Conservation (phyloP, 1,139 yeast genomes). For the Suhomyces bolitotheri region DNA sequence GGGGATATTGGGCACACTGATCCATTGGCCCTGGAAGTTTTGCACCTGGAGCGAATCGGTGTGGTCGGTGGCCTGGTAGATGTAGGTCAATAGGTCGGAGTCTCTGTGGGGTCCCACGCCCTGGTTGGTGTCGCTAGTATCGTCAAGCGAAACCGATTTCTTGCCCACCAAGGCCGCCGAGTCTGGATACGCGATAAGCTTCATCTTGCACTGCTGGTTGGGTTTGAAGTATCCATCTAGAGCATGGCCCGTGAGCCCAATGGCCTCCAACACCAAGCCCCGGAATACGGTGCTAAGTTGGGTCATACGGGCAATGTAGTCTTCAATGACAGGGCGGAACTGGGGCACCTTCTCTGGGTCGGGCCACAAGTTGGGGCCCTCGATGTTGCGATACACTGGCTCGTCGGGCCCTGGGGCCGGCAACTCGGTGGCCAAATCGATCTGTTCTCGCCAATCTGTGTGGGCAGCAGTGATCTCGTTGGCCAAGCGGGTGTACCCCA, state of each 20-base stretch:
- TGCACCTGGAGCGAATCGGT: constrained; percentile 58
- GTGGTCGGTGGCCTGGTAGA: constrained; percentile 57
- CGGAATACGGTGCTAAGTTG: constrained; percentile 44
- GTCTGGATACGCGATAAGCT: constrained; percentile 55
- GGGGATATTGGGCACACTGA: constrained; percentile 47
- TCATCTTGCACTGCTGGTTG: constrained; percentile 56
- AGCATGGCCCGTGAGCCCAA: constrained; percentile 47
- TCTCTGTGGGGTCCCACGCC: constrained; percentile 77
- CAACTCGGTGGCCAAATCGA: constrained; percentile 63
- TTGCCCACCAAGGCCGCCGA: constrained; percentile 27
- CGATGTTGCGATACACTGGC: constrained; percentile 57
- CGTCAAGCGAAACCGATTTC: constrained; percentile 35
- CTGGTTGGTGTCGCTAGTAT: constrained; percentile 50
- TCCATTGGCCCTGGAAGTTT: constrained; percentile 64
- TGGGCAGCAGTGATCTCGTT: constrained; percentile 63
- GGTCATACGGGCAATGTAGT: constrained; percentile 51
- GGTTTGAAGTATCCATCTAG: constrained; percentile 52
- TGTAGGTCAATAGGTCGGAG: constrained; percentile 62
- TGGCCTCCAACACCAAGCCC: constrained; percentile 53
- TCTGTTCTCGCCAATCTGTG: constrained; percentile 68
- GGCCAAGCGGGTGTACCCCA: constrained; percentile 66
- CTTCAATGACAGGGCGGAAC: constrained; percentile 46
- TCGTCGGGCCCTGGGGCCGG: constrained; percentile 47
- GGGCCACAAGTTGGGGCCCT: constrained; percentile 70
- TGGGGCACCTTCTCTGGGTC: constrained; percentile 47